Conservation (phyloP, 495 filamentous ascomycete genomes). For the Trichoderma asperelloides region DNA sequence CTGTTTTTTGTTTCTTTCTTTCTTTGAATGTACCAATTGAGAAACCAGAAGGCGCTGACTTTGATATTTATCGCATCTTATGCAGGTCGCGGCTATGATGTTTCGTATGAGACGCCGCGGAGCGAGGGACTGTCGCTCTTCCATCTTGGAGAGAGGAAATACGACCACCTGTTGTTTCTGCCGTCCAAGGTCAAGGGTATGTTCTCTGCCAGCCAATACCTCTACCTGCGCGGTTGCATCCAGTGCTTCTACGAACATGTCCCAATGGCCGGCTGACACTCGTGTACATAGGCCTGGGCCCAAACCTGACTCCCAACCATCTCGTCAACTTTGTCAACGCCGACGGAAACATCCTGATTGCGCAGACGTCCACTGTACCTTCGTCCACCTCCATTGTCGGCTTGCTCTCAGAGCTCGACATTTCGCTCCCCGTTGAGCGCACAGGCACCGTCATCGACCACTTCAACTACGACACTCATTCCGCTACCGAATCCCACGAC, state of each 20-base stretch:
- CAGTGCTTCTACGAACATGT: neutral
- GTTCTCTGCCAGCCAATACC: neutral
- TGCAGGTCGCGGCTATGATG: constrained; percentile 70
- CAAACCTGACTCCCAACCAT: constrained; percentile 72
- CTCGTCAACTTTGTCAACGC: constrained; percentile 87
- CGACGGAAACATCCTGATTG: constrained; percentile 83
- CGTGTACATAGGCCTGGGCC: constrained; percentile 60
- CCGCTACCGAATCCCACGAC: constrained; percentile 75
- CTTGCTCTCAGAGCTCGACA: constrained; percentile 83
- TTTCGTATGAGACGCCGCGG: constrained; percentile 79
- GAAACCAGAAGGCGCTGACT: neutral
- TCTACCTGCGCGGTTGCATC: neutral
- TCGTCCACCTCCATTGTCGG: constrained; percentile 73
- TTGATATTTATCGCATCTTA: neutral
- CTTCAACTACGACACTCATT: constrained; percentile 80
- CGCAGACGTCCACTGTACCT: constrained; percentile 65
- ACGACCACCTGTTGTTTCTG: constrained; percentile 84
- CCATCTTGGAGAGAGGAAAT: constrained; percentile 74
- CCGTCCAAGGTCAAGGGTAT: constrained; percentile 85
- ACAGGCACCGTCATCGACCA: constrained; percentile 82
- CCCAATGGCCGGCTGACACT: neutral
- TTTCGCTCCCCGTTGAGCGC: constrained; percentile 77
- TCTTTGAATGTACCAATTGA: neutral
- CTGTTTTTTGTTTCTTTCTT: too few relatives aligned
- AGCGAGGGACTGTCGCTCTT: constrained; percentile 74